phyloP scores from a whole-genome alignment of 108 stramenopile genomes.

The Seminavis robusta region DNA sequence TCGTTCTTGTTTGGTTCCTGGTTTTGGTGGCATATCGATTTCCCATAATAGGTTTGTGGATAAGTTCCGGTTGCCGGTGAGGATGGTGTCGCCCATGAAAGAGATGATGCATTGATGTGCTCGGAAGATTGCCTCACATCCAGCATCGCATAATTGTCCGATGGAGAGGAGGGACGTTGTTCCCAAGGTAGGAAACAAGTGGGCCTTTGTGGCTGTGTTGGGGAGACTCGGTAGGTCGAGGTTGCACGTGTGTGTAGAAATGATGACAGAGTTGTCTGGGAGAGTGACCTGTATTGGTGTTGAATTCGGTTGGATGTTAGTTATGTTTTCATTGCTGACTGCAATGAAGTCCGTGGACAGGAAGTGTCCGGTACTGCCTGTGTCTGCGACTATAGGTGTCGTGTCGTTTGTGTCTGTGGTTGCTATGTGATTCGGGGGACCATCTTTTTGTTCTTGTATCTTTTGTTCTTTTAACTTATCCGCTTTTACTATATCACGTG shows the following conservation, averaged over 20 bases:
- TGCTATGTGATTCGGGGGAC: no score
- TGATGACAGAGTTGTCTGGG: slow-evolving; percentile 4
- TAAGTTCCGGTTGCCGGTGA: slow-evolving; percentile 4
- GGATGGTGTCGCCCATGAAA: not conserved
- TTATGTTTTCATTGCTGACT: no score
- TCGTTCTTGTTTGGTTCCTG: no score
- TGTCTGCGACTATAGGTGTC: no score
- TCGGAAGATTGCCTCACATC: not conserved
- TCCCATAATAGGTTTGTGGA: slow-evolving; percentile 13
- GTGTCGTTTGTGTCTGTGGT: no score
- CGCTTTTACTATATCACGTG: no score
- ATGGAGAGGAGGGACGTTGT: slow-evolving; percentile 7
- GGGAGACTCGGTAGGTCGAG: slow-evolving; percentile 2
- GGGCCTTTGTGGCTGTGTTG: slow-evolving; percentile 2
- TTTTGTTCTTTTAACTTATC: no score
- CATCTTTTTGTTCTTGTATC: no score
- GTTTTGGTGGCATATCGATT: not conserved
- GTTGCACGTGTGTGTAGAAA: not conserved
- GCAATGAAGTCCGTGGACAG: no score
- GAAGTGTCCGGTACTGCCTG: no score
- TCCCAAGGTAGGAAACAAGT: not conserved
- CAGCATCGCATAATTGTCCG: slow-evolving; percentile 13
- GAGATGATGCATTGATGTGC: not conserved
- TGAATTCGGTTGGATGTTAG: no score
- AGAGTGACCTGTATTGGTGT: no score